These are phyloP conservation scores for Pichia kudriavzevii DNA, from an alignment of 1,139 yeast species.

Conservation along the genomic window DNA sequence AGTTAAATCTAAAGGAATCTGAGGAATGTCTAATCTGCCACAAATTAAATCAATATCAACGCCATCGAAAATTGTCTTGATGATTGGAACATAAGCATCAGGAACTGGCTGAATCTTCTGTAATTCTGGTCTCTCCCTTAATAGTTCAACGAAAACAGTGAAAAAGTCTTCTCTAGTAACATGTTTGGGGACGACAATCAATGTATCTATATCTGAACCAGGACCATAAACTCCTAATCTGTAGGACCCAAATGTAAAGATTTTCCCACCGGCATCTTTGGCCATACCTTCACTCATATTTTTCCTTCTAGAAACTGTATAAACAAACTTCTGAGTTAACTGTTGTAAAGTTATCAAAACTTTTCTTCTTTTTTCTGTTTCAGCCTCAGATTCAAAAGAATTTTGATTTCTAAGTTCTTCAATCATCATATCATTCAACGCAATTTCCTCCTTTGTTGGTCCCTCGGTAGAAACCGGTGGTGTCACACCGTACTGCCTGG, in stretches of 20 bases:
- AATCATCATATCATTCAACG: slow-evolving; percentile 66
- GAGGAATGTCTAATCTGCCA: slow-evolving; percentile 74
- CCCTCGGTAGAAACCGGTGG: slow-evolving; percentile 80
- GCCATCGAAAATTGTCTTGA: slow-evolving; percentile 79
- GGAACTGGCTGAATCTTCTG: slow-evolving; percentile 91
- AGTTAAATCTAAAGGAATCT: slow-evolving; percentile 67
- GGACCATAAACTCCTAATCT: slow-evolving; percentile 96
- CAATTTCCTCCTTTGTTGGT: slow-evolving; percentile 74
- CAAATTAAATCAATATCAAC: slow-evolving; percentile 85
- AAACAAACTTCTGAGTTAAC: slow-evolving; percentile 74
- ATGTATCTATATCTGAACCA: slow-evolving; percentile 94
- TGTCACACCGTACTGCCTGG: slow-evolving; percentile 65
- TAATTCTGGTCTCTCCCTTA: slow-evolving; percentile 66
- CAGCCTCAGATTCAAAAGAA: slow-evolving; percentile 81
- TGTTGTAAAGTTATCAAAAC: slow-evolving; percentile 66
- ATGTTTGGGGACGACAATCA: slow-evolving; percentile 93
- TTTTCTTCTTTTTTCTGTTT: slow-evolving; percentile 69
- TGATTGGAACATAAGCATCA: slow-evolving; percentile 94
- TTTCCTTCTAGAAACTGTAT: slow-evolving; percentile 64
- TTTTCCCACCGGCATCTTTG: slow-evolving; percentile 91
- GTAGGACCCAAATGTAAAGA: slow-evolving; percentile 92
- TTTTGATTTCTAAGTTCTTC: slow-evolving; percentile 76
- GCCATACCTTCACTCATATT: slow-evolving; percentile 99
- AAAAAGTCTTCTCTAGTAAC: slow-evolving; percentile 89
- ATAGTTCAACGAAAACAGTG: slow-evolving; percentile 59